Percentiles rank a stretch among this genome's conserved stretches.
Evolutionary conservation across 2,329 filamentous ascomycete species (phyloP).

Genomic region (Nannizziopsis barbatae): DNA sequence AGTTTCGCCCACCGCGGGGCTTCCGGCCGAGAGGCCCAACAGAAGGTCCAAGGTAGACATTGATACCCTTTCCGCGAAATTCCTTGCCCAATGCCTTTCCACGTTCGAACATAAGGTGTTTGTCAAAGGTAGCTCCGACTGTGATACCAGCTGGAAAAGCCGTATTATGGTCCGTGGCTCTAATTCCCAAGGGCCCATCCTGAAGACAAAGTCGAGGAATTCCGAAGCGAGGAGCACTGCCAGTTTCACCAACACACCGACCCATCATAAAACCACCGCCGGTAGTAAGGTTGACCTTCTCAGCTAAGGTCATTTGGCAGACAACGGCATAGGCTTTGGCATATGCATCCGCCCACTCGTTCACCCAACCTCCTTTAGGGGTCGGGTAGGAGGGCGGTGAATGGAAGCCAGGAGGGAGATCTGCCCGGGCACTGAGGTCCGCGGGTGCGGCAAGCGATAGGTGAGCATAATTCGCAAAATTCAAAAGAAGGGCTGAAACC

Average conservation of each 20-base stretch:
- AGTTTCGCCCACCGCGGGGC: constrained; percentile 60
- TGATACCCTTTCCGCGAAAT: constrained; percentile 60
- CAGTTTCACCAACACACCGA: constrained; percentile 65
- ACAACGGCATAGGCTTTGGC: constrained; percentile 57
- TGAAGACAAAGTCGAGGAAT: constrained; percentile 63
- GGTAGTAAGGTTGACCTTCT: constrained; percentile 67
- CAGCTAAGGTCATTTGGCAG: constrained; percentile 63
- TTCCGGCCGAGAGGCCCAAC: constrained; percentile 63
- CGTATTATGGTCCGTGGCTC: constrained; percentile 62
- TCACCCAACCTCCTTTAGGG: constrained; percentile 59
- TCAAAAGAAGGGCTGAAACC: neutral
- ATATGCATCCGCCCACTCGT: constrained; percentile 60
- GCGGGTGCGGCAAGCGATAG: constrained; percentile 2
- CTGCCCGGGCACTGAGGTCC: neutral
- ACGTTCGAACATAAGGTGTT: constrained; percentile 56
- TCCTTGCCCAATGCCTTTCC: constrained; percentile 60
- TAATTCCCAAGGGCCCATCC: constrained; percentile 60
- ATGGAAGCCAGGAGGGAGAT: constrained; percentile 16
- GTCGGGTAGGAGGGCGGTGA: constrained; percentile 58
- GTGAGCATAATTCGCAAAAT: neutral
- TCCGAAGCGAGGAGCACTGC: constrained; percentile 57
- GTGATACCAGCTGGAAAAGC: constrained; percentile 73
- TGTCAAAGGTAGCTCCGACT: constrained; percentile 62
- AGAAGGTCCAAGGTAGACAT: constrained; percentile 58
- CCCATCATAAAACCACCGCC: constrained; percentile 64